Evolutionary conservation across 2,329 filamentous ascomycete genomes (phyloP), one percentile per base, ranked within the genome.

Genomic region (Exophiala viscosa): DNA sequence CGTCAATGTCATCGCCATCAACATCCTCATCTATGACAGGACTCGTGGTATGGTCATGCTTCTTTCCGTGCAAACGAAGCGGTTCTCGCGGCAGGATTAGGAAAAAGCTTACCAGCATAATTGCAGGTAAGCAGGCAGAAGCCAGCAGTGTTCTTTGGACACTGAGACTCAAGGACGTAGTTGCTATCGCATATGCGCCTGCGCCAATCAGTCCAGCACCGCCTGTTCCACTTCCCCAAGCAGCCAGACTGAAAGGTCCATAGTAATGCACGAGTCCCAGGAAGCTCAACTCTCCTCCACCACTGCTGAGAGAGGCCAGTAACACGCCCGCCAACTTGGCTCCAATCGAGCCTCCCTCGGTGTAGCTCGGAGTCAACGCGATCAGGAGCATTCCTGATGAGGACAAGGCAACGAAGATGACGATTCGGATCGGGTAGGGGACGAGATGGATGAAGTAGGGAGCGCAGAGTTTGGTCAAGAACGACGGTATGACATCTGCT

Each of bases 371-470:
- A 0, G 90, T 90, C 32, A 93, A 76, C 0, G 91, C 90, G 33
- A 97, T 85, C 41, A 95, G 78, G 41, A 95, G 79, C 93, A 97
- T 97, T 55, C 93, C 93, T 5, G 76, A 70, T n/a, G 84, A 81
- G 0, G 91, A 95, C 2, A 95, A 74, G 1, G 75, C 75, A 56
- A 87, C 88, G 67, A 96, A 89, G 45, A 86, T 69, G 41, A 89
- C 65, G 52, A 96, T 82, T 7, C 93, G 88, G 2, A 84, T 64
- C 17, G 79, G 76, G 71, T 97, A 97, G 0, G 92, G 87, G 7
- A 97, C 80, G 52, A 81, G 77, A 67, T 96, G 90, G 66, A 97
- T 96, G 64, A 95, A 92, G 76, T 97, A 96, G 0, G 93, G 93
- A 0, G 89, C 90, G 64, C 90, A 75, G 44, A 97, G 80, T 70